Evolutionary conservation across 768 basidiomycete species (phyloP), one percentile per base, ranked within the genome.

Genomic region (Termitomyces sp.): DNA sequence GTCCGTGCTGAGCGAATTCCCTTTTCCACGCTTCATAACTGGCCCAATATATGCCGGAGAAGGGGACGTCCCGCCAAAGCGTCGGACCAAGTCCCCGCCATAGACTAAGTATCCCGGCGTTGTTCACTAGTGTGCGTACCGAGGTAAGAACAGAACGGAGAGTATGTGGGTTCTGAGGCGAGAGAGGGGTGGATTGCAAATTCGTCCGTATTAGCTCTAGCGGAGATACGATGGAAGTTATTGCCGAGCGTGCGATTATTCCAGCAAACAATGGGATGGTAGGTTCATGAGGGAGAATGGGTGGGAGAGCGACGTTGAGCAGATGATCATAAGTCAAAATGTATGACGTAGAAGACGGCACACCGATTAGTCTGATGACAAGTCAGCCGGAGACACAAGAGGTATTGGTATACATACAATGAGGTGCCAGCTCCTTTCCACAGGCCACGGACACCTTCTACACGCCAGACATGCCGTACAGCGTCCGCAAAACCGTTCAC

Each of bases 401-500:
- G 50, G 22, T 29, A 39, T 31, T 49, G 41, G 36, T 48, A 10
- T 29, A 73, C 91, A 73, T 64, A 94, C 91, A 98, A 68, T 25
- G 94, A 82, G 3, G 95, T 97, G 7, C 93, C 94, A 1, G 82
- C 89, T 47, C 97, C 97, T 68, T 98, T 95, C 97, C 97, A 99
- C 1, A 99, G 73, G 0, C 94, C 95, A 43, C 82, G 75, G 2
- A 88, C 58, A 11, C 97, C 96, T 69, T 94, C 94, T 44, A 83
- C 86, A 61, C 80, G 77, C 76, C 82, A 82, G 35, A 97, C 91
- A 66, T 89, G 87, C 33, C 79, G 74, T 7, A 96, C 76, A 3
- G 94, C 92, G 67, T 94, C 91, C 66, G 82, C 80, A 68, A 97
- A 95, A 11, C 96, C 94, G 42, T 79, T 85, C 48, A 94, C 88